Base-by-base conservation (phyloP, 345 rosid species). In the Nephelium lappaceum region DNA sequence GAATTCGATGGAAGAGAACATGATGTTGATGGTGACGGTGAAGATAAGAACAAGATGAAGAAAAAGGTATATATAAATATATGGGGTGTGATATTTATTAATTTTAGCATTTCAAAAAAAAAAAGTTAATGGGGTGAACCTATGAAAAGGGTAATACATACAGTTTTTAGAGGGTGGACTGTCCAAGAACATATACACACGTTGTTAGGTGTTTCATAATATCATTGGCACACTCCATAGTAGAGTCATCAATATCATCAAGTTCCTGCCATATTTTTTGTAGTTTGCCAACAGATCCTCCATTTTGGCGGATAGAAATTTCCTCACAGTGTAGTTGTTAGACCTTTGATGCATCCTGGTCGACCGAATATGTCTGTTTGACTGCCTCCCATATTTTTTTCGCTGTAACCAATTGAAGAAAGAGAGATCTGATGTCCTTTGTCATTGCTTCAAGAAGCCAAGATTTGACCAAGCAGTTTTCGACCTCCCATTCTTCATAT, bases 171-270 rank as follows among this genome's bases (percentile, higher is more conserved):
- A 4, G 36, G 36, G 36, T 31, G 36, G 3, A 31, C n/a, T n/a
- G n/a, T n/a, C 74, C 42, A 71, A 71, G 9, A 58, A 73, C 18
- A 36, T 31, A 39, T 38, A 19, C 47, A 73, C 36, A 5, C 21
- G 14, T 58, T 73, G 53, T 16, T 25, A 36, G 9, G 57, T 58
- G 57, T 14, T 16, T 38, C 67, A 36, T 58, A 63, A 74, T 24
- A 61, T 42, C 57, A n/a, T 41, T 4, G 38, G 77, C 38, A 62
- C 57, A 74, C 77, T 63, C 41, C 38, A 63, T 23, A 11, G 36
- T 61, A 14, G 25, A 74, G 8, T 41, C 11, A 9, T 74, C 41
- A 74, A 74, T 74, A 63, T 18, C 57, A 41, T 74, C 77, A 74
- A 9, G n/a, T 43, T 74, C 77, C 67, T n/a, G 31, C 69, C 77